Evolutionary conservation across 192 early-diverging fungal species (phyloP), one percentile per base, ranked within the genome.

Genomic region (Dissophora ornata): DNA sequence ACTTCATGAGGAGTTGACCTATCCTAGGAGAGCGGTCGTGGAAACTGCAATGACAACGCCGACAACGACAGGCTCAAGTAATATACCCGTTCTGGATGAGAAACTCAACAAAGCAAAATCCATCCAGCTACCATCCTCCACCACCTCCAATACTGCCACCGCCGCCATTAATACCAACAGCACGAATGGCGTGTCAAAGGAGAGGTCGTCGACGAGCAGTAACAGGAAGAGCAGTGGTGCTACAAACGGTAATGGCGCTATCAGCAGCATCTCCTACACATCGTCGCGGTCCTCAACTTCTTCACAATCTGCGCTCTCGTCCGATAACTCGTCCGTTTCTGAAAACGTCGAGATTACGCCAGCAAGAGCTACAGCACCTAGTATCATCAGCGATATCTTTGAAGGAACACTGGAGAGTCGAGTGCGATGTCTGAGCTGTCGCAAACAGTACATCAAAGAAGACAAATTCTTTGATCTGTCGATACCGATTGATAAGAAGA

Each of bases 401-500:
- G 71, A 82, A 26, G 80, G 80, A 25, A 62, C 62, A 26, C 30
- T 78, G 19, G 73, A 82, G 48, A 79, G 73, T 48, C 40, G 59
- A 28, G 75, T 82, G 4, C 61, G 71, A 6, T 82, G 80, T 63
- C 41, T 82, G 22, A 53, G 54, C 45, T 82, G 80, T 24, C 73
- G 57, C 34, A 69, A 78, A 69, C 62, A 79, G 18, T 82, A 67
- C 38, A 67, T 68, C 46, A 82, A 82, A n/a, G 80, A 82, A 56
- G 80, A 82, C 46, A 61, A 71, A 21, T 77, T 82, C 50, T 82
- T 71, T 55, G 80, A 79, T 53, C 44, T 82, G 16, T 65, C 68
- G 4, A 82, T 82, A 52, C 68, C 74, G 16, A 78, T 82, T 44
- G 80, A 79, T 48, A 82, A 82, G 49, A 82, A 78, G 66, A 68